phyloP scores from a whole-genome alignment of 148 eudicot species.

The Rhododendron mucronatum region DNA sequence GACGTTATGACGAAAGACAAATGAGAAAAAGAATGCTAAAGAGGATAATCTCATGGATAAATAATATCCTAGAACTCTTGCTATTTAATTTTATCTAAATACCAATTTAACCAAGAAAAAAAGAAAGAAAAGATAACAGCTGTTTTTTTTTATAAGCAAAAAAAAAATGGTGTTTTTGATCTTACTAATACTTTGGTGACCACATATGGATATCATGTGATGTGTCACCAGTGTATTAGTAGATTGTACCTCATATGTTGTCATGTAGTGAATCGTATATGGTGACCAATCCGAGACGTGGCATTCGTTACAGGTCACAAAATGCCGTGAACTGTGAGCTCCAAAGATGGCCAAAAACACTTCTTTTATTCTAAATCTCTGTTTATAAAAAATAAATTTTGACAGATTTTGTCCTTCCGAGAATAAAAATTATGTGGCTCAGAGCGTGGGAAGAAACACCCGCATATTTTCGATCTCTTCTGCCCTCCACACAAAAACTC shows the following conservation, averaged over 20 bases:
- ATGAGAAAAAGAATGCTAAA: too few relatives aligned
- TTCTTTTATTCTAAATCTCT: neutral
- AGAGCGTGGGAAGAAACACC: neutral
- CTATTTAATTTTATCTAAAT: too few relatives aligned
- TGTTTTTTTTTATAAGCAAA: too few relatives aligned
- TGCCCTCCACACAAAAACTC: constrained; percentile 9
- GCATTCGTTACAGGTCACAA: neutral
- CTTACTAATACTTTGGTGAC: neutral
- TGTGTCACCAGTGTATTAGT: too few relatives aligned
- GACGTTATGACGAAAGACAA: too few relatives aligned
- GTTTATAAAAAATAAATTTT: neutral
- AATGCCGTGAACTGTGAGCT: neutral
- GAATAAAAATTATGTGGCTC: neutral
- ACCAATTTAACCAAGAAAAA: too few relatives aligned
- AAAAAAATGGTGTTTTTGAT: neutral
- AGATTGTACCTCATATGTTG: too few relatives aligned
- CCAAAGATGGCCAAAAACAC: neutral
- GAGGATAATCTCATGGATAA: too few relatives aligned
- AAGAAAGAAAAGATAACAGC: too few relatives aligned
- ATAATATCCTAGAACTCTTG: too few relatives aligned
- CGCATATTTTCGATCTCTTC: constrained; percentile 7
- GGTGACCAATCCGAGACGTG: constrained; percentile 7
- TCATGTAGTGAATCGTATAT: too few relatives aligned
- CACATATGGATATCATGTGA: neutral
- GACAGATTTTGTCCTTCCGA: neutral